Evolutionary conservation across 805 yeast genomes (phyloP), one percentile per base, ranked within the genome.

Genomic region (Metschnikowia reukaufii): DNA sequence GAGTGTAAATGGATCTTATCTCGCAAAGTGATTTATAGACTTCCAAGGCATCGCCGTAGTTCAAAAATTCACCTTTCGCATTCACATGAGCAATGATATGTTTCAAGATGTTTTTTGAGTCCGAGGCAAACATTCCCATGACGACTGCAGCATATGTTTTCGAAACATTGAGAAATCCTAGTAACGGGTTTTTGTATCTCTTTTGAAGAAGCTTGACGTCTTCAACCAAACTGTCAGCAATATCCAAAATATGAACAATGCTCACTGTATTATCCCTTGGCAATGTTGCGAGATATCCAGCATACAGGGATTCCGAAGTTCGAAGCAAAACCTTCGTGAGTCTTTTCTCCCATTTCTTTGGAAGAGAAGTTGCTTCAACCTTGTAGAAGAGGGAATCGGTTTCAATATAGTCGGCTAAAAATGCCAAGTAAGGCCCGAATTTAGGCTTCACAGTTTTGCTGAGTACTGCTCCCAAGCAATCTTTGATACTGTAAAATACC

Each of bases 261-360:
- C 73, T 78, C 6, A 85, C 61, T 0, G 82, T 68, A 34, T 72
- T 69, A 57, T 74, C 78, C 50, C 85, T 68, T 0, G 95, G 94
- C n/a, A 86, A 67, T 6, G 64, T 64, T 3, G 73, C 68, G 17
- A 73, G 57, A 23, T 68, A 55, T 16, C 64, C 68, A 6, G 73
- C 73, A 44, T 74, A 74, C 48, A 73, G 60, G 4, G 57, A 36
- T 41, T 70, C 76, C 2, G 76, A 60, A n/a, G 61, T 58, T 34
- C 70, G 56, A 6, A 73, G 55, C 10, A 74, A 55, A 1, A 71
- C 33, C 39, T 65, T 68, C 2, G 67, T 59, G 20, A 74, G 57
- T 39, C 64, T 63, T 50, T 61, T 66, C 42, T 72, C 77, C 78
- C 84, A 80, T 50, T 69, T 71, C 32, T 72, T 68, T n/a, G 69